Percentiles rank a stretch among this genome's conserved stretches.
These are phyloP conservation scores for Sarocladium kiliense DNA, from an alignment of 2,329 filamentous ascomycete genomes.

Conservation along the genomic window DNA sequence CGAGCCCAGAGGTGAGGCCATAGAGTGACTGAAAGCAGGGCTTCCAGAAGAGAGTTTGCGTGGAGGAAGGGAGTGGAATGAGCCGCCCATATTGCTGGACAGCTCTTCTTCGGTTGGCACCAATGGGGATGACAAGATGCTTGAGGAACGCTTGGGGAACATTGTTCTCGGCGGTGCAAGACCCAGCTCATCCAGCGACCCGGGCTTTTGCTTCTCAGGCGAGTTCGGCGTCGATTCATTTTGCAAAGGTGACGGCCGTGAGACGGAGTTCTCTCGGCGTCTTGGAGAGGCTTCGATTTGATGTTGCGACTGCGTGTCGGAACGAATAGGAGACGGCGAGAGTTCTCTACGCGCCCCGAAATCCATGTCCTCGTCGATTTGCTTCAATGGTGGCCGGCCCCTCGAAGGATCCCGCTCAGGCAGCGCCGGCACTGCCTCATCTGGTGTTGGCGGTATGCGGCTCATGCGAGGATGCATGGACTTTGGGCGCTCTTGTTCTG, in stretches of 20 bases:
- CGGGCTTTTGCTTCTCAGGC: constrained; percentile 38
- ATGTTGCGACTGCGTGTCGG: constrained; percentile 25
- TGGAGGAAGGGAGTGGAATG: constrained; percentile 58
- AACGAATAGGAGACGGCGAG: constrained; percentile 50
- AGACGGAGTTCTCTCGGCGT: constrained; percentile 27
- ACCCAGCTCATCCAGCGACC: constrained; percentile 44
- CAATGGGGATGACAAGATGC: constrained; percentile 57
- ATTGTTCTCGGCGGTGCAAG: constrained; percentile 46
- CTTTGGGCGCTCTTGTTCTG: constrained; percentile 52
- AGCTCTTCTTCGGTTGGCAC: constrained; percentile 69
- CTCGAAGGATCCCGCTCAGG: constrained; percentile 35
- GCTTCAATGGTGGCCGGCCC: constrained; percentile 34
- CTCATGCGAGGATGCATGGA: constrained; percentile 76
- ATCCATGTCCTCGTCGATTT: constrained; percentile 33
- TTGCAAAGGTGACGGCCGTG: constrained; percentile 28
- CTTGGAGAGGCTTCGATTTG: constrained; percentile 25
- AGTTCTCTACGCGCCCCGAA: constrained; percentile 54
- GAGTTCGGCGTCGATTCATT: constrained; percentile 31
- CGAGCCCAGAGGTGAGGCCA: constrained; percentile 55
- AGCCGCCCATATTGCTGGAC: constrained; percentile 45
- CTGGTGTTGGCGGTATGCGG: constrained; percentile 48
- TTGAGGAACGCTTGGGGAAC: constrained; percentile 50
- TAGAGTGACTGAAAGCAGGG: constrained; percentile 36
- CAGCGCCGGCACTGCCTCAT: constrained; percentile 41
- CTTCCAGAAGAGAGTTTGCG: constrained; percentile 75